phyloP scores from a whole-genome alignment of 805 yeast genomes.

The Cyberlindnera petersonii region DNA sequence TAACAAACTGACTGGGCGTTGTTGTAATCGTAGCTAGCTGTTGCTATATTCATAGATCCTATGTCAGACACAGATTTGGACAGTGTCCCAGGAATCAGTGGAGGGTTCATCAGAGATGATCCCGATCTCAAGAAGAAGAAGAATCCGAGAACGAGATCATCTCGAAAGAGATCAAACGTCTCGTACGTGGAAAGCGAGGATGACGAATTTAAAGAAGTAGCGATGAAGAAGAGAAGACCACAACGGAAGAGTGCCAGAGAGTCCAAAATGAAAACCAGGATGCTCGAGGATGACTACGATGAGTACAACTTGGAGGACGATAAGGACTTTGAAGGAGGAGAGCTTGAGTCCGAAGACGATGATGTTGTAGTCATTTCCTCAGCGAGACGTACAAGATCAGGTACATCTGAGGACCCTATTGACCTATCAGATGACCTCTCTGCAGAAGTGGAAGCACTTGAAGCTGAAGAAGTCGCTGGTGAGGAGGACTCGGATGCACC shows the following conservation, averaged over 20 bases:
- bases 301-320: slow-evolving; percentile 31
- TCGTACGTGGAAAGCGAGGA: slow-evolving; percentile 12
- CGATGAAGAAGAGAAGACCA: slow-evolving; percentile 9
- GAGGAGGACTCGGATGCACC: slow-evolving; percentile 28
- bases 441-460: slow-evolving; percentile 15
- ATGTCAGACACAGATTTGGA: slow-evolving; percentile 19
- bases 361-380: slow-evolving; percentile 15
- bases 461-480: slow-evolving; percentile 13
- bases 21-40: too few species aligned
- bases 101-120: slow-evolving; percentile 28
- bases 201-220: slow-evolving; percentile 6
- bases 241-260: slow-evolving; percentile 24
- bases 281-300: slow-evolving; percentile 32
- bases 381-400: slow-evolving; percentile 4
- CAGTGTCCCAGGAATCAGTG: slow-evolving; percentile 24
- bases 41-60: too few species aligned
- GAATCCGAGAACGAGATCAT: neutral
- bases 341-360: slow-evolving; percentile 28
- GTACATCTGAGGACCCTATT: slow-evolving; percentile 19
- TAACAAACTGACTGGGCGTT: too few species aligned
- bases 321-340: slow-evolving; percentile 28
- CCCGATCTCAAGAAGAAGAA: slow-evolving; percentile 21
- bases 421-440: slow-evolving; percentile 18
- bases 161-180: slow-evolving; percentile 2
- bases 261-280: slow-evolving; percentile 26